phyloP scores from a whole-genome alignment of 2,329 filamentous ascomycete species.

The Xylariaceae sp. region DNA sequence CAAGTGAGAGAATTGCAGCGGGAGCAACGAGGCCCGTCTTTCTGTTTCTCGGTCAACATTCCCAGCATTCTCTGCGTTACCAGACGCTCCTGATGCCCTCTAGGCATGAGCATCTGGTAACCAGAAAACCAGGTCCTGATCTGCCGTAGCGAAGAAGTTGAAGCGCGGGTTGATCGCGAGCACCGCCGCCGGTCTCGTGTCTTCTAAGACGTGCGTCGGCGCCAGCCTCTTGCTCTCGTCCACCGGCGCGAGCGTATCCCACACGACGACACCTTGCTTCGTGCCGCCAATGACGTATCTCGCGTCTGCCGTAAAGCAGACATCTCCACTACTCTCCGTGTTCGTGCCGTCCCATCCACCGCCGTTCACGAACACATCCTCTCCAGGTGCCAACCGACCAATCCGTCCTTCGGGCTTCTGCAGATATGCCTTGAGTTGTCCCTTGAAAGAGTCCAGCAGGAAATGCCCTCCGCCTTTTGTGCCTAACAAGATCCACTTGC shows the following conservation, averaged over 20 bases:
- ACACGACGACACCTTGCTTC: conserved; percentile 70
- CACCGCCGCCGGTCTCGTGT: conserved; percentile 64
- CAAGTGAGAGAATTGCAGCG: not conserved
- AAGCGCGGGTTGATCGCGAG: conserved; percentile 86
- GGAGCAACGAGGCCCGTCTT: not conserved
- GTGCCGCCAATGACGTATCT: conserved; percentile 81
- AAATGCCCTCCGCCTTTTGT: conserved; percentile 84
- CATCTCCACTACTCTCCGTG: conserved; percentile 65
- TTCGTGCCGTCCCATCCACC: conserved; percentile 41
- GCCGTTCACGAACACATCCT: conserved; percentile 37
- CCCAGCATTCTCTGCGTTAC: not conserved
- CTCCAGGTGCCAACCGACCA: conserved; percentile 49
- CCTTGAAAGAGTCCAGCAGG: conserved; percentile 87
- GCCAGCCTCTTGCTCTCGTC: conserved; percentile 54
- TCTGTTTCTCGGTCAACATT: not conserved
- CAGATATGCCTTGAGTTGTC: conserved; percentile 69
- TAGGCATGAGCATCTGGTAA: conserved; percentile 60
- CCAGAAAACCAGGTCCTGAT: conserved; percentile 78
- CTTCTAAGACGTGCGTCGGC: conserved; percentile 59
- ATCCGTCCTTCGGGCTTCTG: conserved; percentile 49
- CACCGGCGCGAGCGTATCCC: conserved; percentile 66
- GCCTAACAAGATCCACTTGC: conserved; percentile 76
- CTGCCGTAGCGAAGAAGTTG: conserved; percentile 86
- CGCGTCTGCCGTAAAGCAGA: conserved; percentile 84
- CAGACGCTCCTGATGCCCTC: not conserved